Percentiles rank a stretch among this genome's conserved stretches.
phyloP scores from a whole-genome alignment of 208 protist species.

The Willaertia magna region DNA sequence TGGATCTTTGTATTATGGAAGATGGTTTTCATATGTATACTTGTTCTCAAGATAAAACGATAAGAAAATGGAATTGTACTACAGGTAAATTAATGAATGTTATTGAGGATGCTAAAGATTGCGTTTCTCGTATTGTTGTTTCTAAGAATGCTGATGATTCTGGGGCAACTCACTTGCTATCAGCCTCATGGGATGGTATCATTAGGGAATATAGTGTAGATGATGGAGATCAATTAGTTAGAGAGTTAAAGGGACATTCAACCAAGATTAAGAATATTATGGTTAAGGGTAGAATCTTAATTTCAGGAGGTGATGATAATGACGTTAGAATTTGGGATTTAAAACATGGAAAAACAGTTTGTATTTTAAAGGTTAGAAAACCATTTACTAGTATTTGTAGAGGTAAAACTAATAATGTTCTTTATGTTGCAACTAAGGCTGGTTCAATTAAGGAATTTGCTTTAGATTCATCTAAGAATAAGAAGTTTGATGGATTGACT shows the following conservation, averaged over 20 bases:
- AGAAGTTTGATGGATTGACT: neutral
- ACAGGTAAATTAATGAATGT: neutral
- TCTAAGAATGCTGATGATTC: neutral
- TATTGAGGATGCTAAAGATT: neutral
- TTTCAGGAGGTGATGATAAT: neutral
- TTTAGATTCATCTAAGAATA: neutral
- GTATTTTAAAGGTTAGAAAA: neutral
- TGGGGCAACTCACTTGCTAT: neutral
- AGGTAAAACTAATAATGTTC: neutral
- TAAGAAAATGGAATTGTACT: neutral
- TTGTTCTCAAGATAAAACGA: neutral
- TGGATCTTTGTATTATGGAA: neutral
- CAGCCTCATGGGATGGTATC: neutral
- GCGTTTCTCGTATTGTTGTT: neutral
- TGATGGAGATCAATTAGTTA: neutral
- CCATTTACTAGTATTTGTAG: neutral
- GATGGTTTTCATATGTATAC: neutral
- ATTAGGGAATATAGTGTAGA: neutral
- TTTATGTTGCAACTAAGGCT: neutral
- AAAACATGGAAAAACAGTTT: neutral
- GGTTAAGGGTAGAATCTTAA: neutral
- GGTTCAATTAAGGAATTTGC: neutral
- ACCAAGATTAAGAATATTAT: neutral
- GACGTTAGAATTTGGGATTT: constrained; percentile 1
- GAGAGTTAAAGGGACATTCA: neutral